phyloP scores from a whole-genome alignment of 805 yeast genomes.

The Metschnikowia colocasiae region DNA sequence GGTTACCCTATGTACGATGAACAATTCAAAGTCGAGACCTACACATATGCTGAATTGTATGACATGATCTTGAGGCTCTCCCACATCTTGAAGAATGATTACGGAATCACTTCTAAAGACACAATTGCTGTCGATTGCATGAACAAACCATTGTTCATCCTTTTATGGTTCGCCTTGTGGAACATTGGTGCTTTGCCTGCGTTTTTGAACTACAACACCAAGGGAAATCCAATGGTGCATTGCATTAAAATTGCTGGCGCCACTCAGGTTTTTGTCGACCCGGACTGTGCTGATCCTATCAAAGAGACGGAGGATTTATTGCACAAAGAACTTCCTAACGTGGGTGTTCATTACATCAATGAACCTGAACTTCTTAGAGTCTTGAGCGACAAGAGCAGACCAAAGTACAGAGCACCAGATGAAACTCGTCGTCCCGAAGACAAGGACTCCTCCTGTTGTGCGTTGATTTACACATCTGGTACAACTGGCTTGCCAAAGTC shows the following conservation, averaged over 20 bases:
- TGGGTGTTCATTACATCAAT: constrained; percentile 45
- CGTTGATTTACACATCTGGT: constrained; percentile 86
- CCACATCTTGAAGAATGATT: constrained; percentile 56
- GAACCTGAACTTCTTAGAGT: constrained; percentile 48
- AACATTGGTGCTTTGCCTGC: constrained; percentile 88
- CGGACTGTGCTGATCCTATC: constrained; percentile 56
- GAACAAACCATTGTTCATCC: constrained; percentile 77
- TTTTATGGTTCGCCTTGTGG: constrained; percentile 86
- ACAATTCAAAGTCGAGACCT: constrained; percentile 57
- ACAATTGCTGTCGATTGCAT: constrained; percentile 72
- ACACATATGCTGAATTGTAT: constrained; percentile 67
- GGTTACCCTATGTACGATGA: constrained; percentile 46
- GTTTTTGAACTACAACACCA: constrained; percentile 75
- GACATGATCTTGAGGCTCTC: constrained; percentile 65
- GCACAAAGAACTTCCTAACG: constrained; percentile 33
- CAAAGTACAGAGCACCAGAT: constrained; percentile 54
- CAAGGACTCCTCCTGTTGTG: constrained; percentile 58
- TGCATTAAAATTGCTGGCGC: constrained; percentile 70
- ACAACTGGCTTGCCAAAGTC: constrained; percentile 95
- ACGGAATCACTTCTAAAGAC: constrained; percentile 62
- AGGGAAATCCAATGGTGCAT: constrained; percentile 72
- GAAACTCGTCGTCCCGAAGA: constrained; percentile 55
- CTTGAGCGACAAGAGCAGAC: constrained; percentile 37
- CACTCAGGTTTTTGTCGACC: constrained; percentile 67
- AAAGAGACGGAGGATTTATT: constrained; percentile 44